A percentile compares a stretch with the other conserved stretches of the same genome.
These are phyloP conservation scores for Termitomyces sp. DNA, from an alignment of 768 basidiomycete species.

Conservation along the genomic window DNA sequence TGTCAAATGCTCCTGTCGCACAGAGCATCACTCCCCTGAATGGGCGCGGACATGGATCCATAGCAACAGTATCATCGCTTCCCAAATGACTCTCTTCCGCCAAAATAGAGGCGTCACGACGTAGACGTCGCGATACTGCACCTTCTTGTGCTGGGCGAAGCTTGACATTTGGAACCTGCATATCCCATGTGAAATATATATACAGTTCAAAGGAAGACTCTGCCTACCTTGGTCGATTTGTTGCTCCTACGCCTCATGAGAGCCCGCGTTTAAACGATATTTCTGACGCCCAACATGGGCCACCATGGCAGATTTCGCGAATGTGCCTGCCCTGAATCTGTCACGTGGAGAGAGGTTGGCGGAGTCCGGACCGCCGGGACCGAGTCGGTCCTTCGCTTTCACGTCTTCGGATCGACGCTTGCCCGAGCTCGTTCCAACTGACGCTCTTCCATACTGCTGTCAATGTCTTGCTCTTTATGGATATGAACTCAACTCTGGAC, in stretches of 20 bases:
- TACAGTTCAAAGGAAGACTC: neutral
- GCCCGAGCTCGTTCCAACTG: too few relatives aligned
- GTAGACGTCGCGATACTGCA: slow-evolving; percentile 25
- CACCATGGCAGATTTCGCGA: slow-evolving; percentile 9
- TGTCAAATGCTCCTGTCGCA: slow-evolving; percentile 77
- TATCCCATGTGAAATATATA: neutral
- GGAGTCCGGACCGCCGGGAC: too few relatives aligned
- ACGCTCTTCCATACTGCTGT: too few relatives aligned
- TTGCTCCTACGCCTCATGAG: slow-evolving; percentile 53
- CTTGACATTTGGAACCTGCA: slow-evolving; percentile 78
- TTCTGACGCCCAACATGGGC: neutral
- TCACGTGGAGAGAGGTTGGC: too few relatives aligned
- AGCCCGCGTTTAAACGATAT: neutral
- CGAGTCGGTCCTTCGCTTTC: too few relatives aligned
- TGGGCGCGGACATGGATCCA: slow-evolving; percentile 59
- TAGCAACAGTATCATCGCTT: slow-evolving; percentile 40
- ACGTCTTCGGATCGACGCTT: too few relatives aligned
- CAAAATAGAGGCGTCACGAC: slow-evolving; percentile 29
- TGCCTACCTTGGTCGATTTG: slow-evolving; percentile 60
- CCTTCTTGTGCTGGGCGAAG: slow-evolving; percentile 59
- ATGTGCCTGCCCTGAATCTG: slow-evolving; percentile 15
- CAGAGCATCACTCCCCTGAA: slow-evolving; percentile 65
- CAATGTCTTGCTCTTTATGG: too few relatives aligned
- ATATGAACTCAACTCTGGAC: too few relatives aligned
- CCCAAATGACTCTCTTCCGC: slow-evolving; percentile 48